phyloP scores from a whole-genome alignment of 1,284 basidiomycete species.

The Cerioporus squamosus region DNA sequence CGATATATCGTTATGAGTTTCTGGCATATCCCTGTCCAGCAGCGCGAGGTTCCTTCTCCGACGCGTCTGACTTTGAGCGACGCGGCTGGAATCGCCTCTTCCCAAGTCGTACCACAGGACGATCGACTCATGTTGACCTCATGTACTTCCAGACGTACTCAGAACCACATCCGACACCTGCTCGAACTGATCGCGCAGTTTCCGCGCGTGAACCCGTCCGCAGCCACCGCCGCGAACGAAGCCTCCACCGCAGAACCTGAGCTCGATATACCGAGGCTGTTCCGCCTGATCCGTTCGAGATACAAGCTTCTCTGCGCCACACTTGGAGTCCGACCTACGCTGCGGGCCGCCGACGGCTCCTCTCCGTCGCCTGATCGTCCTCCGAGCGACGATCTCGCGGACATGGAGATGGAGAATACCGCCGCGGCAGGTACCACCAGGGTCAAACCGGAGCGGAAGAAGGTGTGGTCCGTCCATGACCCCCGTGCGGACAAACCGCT shows the following conservation, averaged over 20 bases:
- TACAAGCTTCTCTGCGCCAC: constrained; percentile 87
- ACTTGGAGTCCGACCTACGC: constrained; percentile 74
- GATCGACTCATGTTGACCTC: constrained; percentile 5
- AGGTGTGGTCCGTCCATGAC: constrained; percentile 25
- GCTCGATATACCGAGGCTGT: constrained; percentile 75
- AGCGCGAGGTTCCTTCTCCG: too few relatives aligned
- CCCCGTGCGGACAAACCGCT: constrained; percentile 4
- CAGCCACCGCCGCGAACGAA: constrained; percentile 10
- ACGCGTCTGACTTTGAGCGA: neutral
- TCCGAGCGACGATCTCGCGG: constrained; percentile 13
- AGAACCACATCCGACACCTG: constrained; percentile 69
- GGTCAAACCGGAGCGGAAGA: constrained; percentile 14
- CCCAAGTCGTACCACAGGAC: neutral
- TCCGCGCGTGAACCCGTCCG: constrained; percentile 75
- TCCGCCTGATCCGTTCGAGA: constrained; percentile 85
- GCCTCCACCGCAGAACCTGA: constrained; percentile 41
- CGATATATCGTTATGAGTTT: too few relatives aligned
- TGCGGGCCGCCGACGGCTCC: constrained; percentile 42
- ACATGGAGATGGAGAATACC: neutral
- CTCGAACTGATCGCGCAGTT: constrained; percentile 78
- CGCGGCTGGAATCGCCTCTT: neutral
- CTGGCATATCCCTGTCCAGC: neutral
- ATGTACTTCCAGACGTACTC: constrained; percentile 52
- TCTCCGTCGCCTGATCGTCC: constrained; percentile 14
- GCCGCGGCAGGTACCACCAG: constrained; percentile 3